Percentiles rank a stretch among this genome's conserved stretches.
Evolutionary conservation across 2,329 filamentous ascomycete genomes (phyloP).

Genomic region (Penicillium sp.): DNA sequence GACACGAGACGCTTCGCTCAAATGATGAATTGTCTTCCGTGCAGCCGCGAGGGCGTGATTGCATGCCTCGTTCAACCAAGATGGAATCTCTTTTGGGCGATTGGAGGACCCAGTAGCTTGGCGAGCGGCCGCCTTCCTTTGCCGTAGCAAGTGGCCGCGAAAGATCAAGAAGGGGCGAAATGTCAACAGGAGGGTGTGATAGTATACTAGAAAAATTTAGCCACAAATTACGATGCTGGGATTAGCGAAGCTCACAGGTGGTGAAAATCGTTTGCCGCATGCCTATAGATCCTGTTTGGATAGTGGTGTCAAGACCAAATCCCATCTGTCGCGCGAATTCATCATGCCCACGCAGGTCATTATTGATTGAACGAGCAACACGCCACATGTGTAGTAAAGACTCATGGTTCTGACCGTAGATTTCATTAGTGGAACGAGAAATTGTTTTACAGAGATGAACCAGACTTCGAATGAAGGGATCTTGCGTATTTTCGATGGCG

Average conservation of each 20-base stretch:
- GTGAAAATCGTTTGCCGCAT: slow-evolving; percentile 43
- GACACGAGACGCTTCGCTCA: slow-evolving; percentile 41
- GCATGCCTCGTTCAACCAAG: slow-evolving; percentile 48
- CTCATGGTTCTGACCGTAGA: slow-evolving; percentile 45
- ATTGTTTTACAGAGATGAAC: slow-evolving; percentile 41
- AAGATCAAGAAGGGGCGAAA: slow-evolving; percentile 49
- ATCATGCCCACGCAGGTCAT: slow-evolving; percentile 32
- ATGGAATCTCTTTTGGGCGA: slow-evolving; percentile 28
- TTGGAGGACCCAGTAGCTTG: slow-evolving; percentile 8
- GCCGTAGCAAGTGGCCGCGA: slow-evolving; percentile 42
- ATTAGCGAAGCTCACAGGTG: slow-evolving; percentile 33
- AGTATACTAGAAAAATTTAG: slow-evolving; percentile 39
- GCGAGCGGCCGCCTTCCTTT: slow-evolving; percentile 22
- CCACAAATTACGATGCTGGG: background rate
- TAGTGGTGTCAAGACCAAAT: slow-evolving; percentile 36
- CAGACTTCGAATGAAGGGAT: slow-evolving; percentile 41
- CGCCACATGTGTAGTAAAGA: slow-evolving; percentile 40
- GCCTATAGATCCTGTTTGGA: slow-evolving; percentile 40
- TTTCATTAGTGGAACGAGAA: slow-evolving; percentile 42
- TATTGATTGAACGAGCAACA: slow-evolving; percentile 32
- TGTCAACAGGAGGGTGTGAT: slow-evolving; percentile 44
- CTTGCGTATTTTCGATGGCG: slow-evolving; percentile 38
- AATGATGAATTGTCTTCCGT: slow-evolving; percentile 42
- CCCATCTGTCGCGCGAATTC: slow-evolving; percentile 30
- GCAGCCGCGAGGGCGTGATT: slow-evolving; percentile 45